A percentile compares a stretch with the other conserved stretches of the same genome.
phyloP scores from a whole-genome alignment of 169 alveolate genomes.

The Cryptosporidium bovis region DNA sequence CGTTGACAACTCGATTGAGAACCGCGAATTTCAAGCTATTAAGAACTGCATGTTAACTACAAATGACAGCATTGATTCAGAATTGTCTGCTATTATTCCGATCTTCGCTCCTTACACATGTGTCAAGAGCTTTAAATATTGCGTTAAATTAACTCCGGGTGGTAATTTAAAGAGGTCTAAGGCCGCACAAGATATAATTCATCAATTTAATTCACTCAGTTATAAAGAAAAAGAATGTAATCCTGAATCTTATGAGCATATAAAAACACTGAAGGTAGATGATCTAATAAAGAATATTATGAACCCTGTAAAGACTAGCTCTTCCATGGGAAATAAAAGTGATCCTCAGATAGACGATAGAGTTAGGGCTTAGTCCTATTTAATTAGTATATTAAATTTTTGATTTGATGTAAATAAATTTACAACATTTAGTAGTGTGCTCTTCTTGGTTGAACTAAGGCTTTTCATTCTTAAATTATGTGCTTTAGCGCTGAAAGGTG shows the following conservation, averaged over 20 bases:
- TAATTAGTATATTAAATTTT: neutral
- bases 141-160: slow-evolving; percentile 66
- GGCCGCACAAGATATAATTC: slow-evolving; percentile 66
- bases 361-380: slow-evolving; percentile 26
- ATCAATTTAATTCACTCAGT: slow-evolving; percentile 22
- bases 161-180: slow-evolving; percentile 58
- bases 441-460: neutral
- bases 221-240: slow-evolving; percentile 47
- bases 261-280: slow-evolving; percentile 22
- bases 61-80: slow-evolving; percentile 36
- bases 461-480: too few relatives aligned
- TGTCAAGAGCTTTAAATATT: slow-evolving; percentile 25
- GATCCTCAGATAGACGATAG: slow-evolving; percentile 13
- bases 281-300: slow-evolving; percentile 49
- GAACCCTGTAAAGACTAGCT: slow-evolving; percentile 60
- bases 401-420: neutral
- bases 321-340: slow-evolving; percentile 20
- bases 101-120: slow-evolving; percentile 58
- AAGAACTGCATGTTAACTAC: slow-evolving; percentile 27
- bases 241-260: slow-evolving; percentile 55
- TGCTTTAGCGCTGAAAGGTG: neutral
- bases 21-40: slow-evolving; percentile 54
- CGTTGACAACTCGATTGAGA: slow-evolving; percentile 61
- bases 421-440: neutral
- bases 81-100: slow-evolving; percentile 64